Conservation (phyloP, 2,329 filamentous ascomycete genomes). For the Coniochaeta sp. region DNA sequence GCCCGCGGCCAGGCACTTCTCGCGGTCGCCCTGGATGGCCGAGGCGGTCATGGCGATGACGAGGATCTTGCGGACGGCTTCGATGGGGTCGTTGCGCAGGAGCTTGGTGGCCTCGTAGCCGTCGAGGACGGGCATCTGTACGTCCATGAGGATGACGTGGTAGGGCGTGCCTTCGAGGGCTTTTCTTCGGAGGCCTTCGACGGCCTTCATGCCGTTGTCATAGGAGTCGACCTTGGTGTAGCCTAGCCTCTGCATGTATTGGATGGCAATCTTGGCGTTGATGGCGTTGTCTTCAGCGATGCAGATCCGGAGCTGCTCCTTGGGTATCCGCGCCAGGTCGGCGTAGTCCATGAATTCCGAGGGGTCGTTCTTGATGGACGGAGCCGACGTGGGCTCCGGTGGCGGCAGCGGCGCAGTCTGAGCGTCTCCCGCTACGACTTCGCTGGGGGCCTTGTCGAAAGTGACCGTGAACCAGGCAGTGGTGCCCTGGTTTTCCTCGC, state of each 20-base stretch:
- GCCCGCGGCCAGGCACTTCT: conserved; percentile 90
- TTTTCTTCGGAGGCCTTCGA: conserved; percentile 73
- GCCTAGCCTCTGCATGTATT: conserved; percentile 79
- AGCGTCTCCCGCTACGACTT: conserved; percentile 50
- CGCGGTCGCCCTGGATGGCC: conserved; percentile 87
- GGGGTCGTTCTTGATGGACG: conserved; percentile 23
- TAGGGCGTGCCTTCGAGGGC: conserved; percentile 69
- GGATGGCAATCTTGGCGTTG: conserved; percentile 89
- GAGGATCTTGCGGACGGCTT: conserved; percentile 73
- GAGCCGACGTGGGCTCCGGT: conserved; percentile 11
- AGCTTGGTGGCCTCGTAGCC: conserved; percentile 86
- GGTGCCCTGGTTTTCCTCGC: conserved; percentile 63
- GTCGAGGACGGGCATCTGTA: conserved; percentile 91
- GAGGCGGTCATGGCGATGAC: conserved; percentile 97
- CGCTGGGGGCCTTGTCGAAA: conserved; percentile 71
- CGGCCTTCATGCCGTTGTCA: conserved; percentile 80
- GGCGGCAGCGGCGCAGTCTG: conserved; percentile 22
- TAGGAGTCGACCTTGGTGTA: conserved; percentile 79
- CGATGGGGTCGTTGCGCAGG: conserved; percentile 68
- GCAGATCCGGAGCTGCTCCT: conserved; percentile 76
- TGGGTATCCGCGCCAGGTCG: conserved; percentile 66
- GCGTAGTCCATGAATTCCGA: conserved; percentile 39
- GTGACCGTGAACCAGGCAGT: conserved; percentile 73
- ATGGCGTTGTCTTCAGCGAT: conserved; percentile 95
- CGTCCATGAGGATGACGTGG: conserved; percentile 90